Evolutionary conservation across 148 eudicot species (phyloP).

Genomic region (Silene latifolia): DNA sequence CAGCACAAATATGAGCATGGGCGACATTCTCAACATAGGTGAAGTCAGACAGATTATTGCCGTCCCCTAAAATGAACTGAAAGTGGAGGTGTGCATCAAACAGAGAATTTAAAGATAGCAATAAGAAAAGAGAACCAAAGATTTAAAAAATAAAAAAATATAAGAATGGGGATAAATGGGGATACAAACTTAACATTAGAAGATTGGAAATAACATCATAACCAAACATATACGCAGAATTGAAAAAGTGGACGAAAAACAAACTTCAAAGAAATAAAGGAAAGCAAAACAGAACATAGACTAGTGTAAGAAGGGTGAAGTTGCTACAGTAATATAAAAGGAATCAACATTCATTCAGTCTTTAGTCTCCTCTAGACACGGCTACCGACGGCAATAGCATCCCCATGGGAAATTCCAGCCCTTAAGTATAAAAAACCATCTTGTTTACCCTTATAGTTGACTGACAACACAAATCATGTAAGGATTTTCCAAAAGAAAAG

Average conservation of each 20-base stretch:
- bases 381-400: neutral
- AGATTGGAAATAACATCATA: neutral
- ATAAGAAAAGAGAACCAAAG: neutral
- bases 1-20: slow-evolving; percentile 88
- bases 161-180: neutral
- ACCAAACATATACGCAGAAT: neutral
- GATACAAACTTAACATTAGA: neutral
- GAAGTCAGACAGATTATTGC: slow-evolving; percentile 64
- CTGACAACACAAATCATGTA: neutral
- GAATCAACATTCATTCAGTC: neutral
- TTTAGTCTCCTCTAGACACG: neutral
- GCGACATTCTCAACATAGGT: slow-evolving; percentile 95
- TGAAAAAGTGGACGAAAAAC: slow-evolving; percentile 3
- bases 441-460: neutral
- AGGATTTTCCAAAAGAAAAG: neutral
- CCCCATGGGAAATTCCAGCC: neutral
- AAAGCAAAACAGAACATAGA: neutral
- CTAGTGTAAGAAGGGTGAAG: neutral
- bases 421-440: neutral
- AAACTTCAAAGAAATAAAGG: neutral
- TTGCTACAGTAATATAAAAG: neutral
- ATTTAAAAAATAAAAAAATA: neutral
- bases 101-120: slow-evolving; percentile 1
- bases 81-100: slow-evolving; percentile 50
- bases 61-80: slow-evolving; percentile 90